These are phyloP conservation scores for Bruguiera parviflora DNA, from an alignment of 345 rosid species.

Conservation along the genomic window DNA sequence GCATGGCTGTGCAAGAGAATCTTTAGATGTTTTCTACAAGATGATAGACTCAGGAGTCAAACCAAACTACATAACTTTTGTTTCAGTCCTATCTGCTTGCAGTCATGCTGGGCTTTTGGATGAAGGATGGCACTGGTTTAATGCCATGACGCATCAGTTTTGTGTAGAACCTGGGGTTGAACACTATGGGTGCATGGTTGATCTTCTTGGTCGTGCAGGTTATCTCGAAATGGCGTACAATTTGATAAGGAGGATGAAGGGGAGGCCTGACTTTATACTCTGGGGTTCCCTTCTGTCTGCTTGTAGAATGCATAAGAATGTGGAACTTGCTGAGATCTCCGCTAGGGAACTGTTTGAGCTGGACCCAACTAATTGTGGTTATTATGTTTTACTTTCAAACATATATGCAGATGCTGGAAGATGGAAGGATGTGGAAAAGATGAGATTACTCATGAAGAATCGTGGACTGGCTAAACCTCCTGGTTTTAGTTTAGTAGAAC, in stretches of 20 bases:
- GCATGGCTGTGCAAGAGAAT: conserved; percentile 75
- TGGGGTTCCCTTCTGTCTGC: conserved; percentile 93
- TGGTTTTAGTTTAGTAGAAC: conserved; percentile 78
- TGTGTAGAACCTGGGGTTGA: conserved; percentile 70
- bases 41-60: conserved; percentile 58
- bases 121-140: conserved; percentile 82
- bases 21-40: conserved; percentile 57
- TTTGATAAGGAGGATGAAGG: conserved; percentile 66
- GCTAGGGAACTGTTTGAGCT: conserved; percentile 59
- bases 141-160: conserved; percentile 51
- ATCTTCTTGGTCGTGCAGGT: conserved; percentile 87
- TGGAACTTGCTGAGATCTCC: conserved; percentile 75
- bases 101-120: conserved; percentile 75
- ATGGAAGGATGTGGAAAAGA: conserved; percentile 77
- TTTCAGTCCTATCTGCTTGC: conserved; percentile 75
- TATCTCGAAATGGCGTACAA: conserved; percentile 58
- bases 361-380: conserved; percentile 68
- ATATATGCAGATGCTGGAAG: conserved; percentile 88
- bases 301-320: conserved; percentile 78
- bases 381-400: conserved; percentile 70
- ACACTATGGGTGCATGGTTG: conserved; percentile 91
- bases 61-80: conserved; percentile 81
- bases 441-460: conserved; percentile 52
- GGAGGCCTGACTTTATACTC: conserved; percentile 67
- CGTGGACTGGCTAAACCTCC: conserved; percentile 67